phyloP scores from a whole-genome alignment of 2,329 filamentous ascomycete genomes.

The Microdochium bolleyi region DNA sequence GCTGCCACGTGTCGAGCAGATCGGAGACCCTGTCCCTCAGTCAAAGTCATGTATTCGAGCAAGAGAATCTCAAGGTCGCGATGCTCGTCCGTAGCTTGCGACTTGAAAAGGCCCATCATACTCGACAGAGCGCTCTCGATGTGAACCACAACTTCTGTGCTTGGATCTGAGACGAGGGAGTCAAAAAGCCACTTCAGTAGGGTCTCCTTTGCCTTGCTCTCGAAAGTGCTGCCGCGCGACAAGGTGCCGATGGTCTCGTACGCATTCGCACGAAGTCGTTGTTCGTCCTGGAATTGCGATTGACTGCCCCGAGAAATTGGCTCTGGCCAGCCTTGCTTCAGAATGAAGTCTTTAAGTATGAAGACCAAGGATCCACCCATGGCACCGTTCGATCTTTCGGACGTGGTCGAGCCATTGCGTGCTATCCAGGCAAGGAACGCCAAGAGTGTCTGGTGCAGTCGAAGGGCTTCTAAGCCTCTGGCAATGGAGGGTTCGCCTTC shows the following conservation, averaged over 20 bases:
- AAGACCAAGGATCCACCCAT: slow-evolving; percentile 63
- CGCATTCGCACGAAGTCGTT: slow-evolving; percentile 66
- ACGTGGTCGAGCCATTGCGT: slow-evolving; percentile 46
- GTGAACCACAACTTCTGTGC: slow-evolving; percentile 69
- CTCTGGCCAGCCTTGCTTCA: slow-evolving; percentile 75
- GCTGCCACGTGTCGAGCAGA: slow-evolving; percentile 76
- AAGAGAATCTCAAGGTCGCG: slow-evolving; percentile 45
- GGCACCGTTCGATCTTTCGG: slow-evolving; percentile 47
- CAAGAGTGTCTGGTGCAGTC: slow-evolving; percentile 76
- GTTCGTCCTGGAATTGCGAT: slow-evolving; percentile 43
- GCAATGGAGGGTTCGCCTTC: slow-evolving; percentile 17
- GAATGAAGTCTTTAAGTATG: slow-evolving; percentile 65
- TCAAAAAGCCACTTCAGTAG: slow-evolving; percentile 72
- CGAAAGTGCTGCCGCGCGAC: slow-evolving; percentile 54
- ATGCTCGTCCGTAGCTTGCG: slow-evolving; percentile 16
- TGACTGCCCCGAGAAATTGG: slow-evolving; percentile 38
- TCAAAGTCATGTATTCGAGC: slow-evolving; percentile 56
- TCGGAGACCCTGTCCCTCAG: slow-evolving; percentile 46
- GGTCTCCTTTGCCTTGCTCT: slow-evolving; percentile 41
- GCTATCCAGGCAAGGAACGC: slow-evolving; percentile 83
- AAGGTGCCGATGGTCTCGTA: slow-evolving; percentile 89
- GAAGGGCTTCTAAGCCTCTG: slow-evolving; percentile 64
- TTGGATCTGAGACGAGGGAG: slow-evolving; percentile 73
- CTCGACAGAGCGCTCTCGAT: slow-evolving; percentile 85
- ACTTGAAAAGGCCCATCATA: slow-evolving; percentile 43